Conservation (phyloP, 2,329 filamentous ascomycete genomes). For the Pezicula radicicola region DNA sequence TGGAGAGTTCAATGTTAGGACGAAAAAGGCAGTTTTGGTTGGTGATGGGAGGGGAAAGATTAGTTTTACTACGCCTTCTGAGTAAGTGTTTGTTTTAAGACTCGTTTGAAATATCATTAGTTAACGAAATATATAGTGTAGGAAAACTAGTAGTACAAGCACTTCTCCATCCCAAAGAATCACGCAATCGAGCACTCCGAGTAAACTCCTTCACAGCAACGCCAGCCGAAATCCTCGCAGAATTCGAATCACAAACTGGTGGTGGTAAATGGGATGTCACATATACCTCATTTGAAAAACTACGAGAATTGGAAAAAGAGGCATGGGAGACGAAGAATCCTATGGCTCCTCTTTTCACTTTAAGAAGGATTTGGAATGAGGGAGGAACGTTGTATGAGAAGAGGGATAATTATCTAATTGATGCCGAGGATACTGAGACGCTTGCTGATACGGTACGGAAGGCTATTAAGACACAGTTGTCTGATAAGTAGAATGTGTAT, state of each 20-base stretch:
- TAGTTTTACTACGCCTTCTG: slow-evolving; percentile 68
- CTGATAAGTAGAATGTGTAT: background rate
- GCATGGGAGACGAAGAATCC: slow-evolving; percentile 53
- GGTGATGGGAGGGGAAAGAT: slow-evolving; percentile 60
- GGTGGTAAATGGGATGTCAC: slow-evolving; percentile 37
- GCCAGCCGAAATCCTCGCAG: slow-evolving; percentile 32
- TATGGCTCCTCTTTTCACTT: slow-evolving; percentile 51
- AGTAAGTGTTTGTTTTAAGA: slow-evolving; percentile 45
- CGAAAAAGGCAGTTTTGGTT: slow-evolving; percentile 56
- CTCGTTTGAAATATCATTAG: background rate
- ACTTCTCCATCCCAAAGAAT: slow-evolving; percentile 31
- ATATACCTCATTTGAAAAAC: slow-evolving; percentile 25
- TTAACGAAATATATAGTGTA: slow-evolving; percentile 48
- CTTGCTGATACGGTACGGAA: slow-evolving; percentile 43
- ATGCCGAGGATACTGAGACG: slow-evolving; percentile 48
- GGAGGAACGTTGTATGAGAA: slow-evolving; percentile 69
- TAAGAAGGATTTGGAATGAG: slow-evolving; percentile 70
- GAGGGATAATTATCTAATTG: slow-evolving; percentile 62
- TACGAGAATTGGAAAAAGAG: slow-evolving; percentile 55
- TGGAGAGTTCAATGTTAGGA: slow-evolving; percentile 57
- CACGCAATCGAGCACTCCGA: slow-evolving; percentile 30
- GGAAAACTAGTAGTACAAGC: slow-evolving; percentile 32
- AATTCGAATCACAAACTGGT: slow-evolving; percentile 30
- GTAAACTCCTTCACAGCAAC: slow-evolving; percentile 33
- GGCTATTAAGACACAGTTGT: slow-evolving; percentile 18